Percentiles rank a stretch among this genome's conserved stretches.
phyloP scores from a whole-genome alignment of 305 asterid genomes.

The Ajuga reptans region DNA sequence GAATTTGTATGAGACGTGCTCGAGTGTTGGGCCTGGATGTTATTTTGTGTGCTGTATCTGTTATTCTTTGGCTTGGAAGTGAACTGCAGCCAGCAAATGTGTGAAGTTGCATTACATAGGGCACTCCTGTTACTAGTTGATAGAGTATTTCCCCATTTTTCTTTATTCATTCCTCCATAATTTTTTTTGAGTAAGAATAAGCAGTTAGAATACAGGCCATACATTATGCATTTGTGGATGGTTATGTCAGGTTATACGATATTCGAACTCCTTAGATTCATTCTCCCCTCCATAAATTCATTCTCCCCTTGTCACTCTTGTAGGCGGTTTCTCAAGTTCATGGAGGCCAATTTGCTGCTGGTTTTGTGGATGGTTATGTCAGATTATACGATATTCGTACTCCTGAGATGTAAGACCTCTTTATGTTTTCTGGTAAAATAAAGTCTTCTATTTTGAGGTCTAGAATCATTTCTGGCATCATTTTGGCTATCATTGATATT shows the following conservation, averaged over 20 bases:
- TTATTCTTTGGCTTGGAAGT: background rate
- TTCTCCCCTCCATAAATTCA: background rate
- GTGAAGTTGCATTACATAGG: background rate
- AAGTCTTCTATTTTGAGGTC: background rate
- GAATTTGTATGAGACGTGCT: background rate
- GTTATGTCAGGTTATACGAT: slow-evolving; percentile 77
- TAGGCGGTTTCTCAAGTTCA: slow-evolving; percentile 97
- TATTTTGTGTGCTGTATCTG: background rate
- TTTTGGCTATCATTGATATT: too few relatives aligned
- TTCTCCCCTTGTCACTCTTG: slow-evolving; percentile 9
- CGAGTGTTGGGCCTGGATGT: background rate
- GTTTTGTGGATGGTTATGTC: slow-evolving; percentile 85
- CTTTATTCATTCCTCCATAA: background rate
- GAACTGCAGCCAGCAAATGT: background rate
- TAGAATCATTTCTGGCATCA: background rate
- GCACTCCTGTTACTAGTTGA: background rate
- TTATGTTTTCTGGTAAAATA: background rate
- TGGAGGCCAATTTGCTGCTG: slow-evolving; percentile 91
- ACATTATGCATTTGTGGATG: slow-evolving; percentile 86
- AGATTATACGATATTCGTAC: slow-evolving; percentile 76
- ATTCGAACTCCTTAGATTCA: slow-evolving; percentile 65
- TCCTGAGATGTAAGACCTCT: slow-evolving; percentile 70
- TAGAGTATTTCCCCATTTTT: background rate
- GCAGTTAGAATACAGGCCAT: too few relatives aligned
- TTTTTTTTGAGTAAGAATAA: too few relatives aligned